Base-by-base conservation (phyloP, 805 yeast genomes). In the Pichia kluyveri region DNA sequence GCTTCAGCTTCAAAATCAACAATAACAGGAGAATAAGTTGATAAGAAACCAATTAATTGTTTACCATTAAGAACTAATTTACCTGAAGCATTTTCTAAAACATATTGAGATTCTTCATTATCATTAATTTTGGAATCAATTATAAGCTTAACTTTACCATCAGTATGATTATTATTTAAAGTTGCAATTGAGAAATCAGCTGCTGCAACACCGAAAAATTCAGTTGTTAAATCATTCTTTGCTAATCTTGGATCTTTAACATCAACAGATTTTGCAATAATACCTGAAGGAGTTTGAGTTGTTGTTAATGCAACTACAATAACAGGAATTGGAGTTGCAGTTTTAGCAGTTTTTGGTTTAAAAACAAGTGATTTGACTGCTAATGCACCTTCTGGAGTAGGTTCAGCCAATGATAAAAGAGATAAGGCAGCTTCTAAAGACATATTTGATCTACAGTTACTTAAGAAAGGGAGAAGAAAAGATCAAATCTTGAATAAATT, bases 201-300 rank as follows among this genome's bases (percentile, higher is more conserved):
- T 40, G 88, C 75, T 27, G 75, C 51, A 37, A 73, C 69, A 38
- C 70, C 67, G 53, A 84, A 83, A 58, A 83, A 77, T 57, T 79
- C 79, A 52, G 72, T 70, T 43, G 87, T 82, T 56, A 88, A 72
- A 48, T 83, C 96, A 54, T 85, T 90, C 56, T 82, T 82, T 45
- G 96, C 96, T 59, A 88, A 71, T 67, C 96, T 78, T 54, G 95
- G 95, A 51, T 88, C 96, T 68, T 88, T 88, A 45, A 77, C 85
- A 41, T 70, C 73, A 12, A 88, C 83, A 40, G 79, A 73, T 48
- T 73, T 70, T 48, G 95, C 90, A 54, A 87, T 74, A 38, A 73
- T 60, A 19, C 73, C 70, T 4, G 83, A 67, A 43, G 95, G 86
- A 34, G 96, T 86, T 42, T 72, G 70, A 6, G 95, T 85, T 2